Percentiles rank a stretch among this genome's conserved stretches.
These are phyloP conservation scores for Nissolia schottii DNA, from an alignment of 306 rosid genomes.

Conservation along the genomic window DNA sequence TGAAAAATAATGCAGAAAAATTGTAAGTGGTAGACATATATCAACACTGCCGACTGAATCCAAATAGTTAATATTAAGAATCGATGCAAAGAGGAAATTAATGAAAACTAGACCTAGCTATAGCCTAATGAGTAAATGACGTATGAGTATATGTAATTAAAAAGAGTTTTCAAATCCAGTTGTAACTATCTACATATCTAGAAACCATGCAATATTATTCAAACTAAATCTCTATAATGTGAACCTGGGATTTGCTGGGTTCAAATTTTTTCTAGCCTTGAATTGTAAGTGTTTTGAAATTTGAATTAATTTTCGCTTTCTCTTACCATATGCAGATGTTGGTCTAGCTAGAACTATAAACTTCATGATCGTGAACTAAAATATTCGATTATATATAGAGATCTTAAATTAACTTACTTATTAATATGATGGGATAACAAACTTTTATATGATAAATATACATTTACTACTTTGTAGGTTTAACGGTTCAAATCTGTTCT, in stretches of 20 bases:
- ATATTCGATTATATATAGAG: neutral
- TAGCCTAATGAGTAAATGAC: neutral
- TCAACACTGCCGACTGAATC: neutral
- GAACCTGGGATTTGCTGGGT: neutral
- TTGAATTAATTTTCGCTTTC: neutral
- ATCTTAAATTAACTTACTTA: neutral
- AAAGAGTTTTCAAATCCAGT: neutral
- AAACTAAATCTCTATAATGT: neutral
- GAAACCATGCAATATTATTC: neutral
- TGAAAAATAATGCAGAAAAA: neutral
- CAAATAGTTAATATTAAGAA: neutral
- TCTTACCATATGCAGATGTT: neutral
- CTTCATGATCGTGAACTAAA: neutral
- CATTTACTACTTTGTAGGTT: neutral
- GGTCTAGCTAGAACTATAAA: neutral
- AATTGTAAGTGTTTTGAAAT: neutral
- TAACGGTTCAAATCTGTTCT: neutral
- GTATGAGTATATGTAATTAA: neutral
- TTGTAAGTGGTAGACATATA: neutral
- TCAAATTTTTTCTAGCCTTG: neutral
- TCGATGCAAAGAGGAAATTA: neutral
- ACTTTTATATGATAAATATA: neutral
- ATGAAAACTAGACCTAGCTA: neutral
- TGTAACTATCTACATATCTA: neutral
- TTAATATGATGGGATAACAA: no score